Base-by-base conservation (phyloP, 306 rosid genomes). In the Medicago lupulina region DNA sequence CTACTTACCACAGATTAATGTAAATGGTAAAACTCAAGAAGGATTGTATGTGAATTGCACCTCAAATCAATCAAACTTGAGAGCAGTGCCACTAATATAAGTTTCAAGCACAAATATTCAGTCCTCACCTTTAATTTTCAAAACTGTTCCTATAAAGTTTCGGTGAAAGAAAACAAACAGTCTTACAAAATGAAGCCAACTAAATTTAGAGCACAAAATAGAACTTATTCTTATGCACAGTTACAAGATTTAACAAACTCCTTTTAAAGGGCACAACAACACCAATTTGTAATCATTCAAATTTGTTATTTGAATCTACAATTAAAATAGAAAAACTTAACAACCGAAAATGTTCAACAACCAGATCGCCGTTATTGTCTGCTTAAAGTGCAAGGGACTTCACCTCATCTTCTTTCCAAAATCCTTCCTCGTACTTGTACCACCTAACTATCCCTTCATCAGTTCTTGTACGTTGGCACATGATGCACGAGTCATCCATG, bases 381-480 rank as follows among this genome's bases (percentile, higher is more conserved):
- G 43, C 77, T 85, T 75, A 85, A 44, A 83, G 85, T 7, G 90
- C 72, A 15, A 92, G 93, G 31, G 96, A 85, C 70, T 74, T 75
- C 58, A 88, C 85, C 85, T 89, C 97, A 38, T 89, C 95, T 11
- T 62, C 54, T 82, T 82, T 86, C 97, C 96, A 89, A 16, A 82
- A 81, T 74, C 89, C 86, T 71, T 91, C 91, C 86, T 88, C 96
- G 4, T 92, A 92, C 71, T 77, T 88, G 84, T 92, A 92, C 97
- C 97, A 92, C 91, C 97, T 92, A 75, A 92, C 47, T 16, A 83
- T 75, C 75, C 97, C 97, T 69, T 92, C 95, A 17, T 92, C 91
- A 12, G 53, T 67, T 79, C 79, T 85, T 4, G 93, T 88, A 41
- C 93, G 77, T 61, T 88, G 87, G 83, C 97, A 91, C 91, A 89